Percentiles rank a stretch among this genome's conserved stretches.
Conservation (phyloP, 176 grass and related monocot species). For the Aegilops bicornis region DNA sequence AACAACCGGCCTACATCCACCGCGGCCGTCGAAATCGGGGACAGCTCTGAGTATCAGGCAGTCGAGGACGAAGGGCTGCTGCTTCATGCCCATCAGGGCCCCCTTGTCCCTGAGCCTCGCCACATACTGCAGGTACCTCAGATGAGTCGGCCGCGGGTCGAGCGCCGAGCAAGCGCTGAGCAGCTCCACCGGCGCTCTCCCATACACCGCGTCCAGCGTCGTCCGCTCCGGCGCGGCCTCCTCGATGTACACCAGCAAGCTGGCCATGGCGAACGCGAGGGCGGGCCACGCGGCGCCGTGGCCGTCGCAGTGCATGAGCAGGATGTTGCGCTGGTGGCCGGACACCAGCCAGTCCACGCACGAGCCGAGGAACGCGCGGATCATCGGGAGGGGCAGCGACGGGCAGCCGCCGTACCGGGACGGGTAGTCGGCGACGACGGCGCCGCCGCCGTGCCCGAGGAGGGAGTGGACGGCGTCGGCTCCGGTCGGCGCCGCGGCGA, state of each 20-base stretch:
- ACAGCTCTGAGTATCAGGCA: slow-evolving; percentile 55
- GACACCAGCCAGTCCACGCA: slow-evolving; percentile 46
- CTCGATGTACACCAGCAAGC: slow-evolving; percentile 41
- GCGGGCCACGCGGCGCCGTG: slow-evolving; percentile 18
- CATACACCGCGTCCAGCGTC: slow-evolving; percentile 46
- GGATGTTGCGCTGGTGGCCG: slow-evolving; percentile 37
- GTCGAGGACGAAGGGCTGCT: slow-evolving; percentile 40
- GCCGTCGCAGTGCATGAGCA: slow-evolving; percentile 59
- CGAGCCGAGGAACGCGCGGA: slow-evolving; percentile 36
- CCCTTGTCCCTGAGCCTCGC: slow-evolving; percentile 24
- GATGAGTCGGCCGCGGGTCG: slow-evolving; percentile 49
- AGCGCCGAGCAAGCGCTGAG: slow-evolving; percentile 18
- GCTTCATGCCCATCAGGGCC: background rate
- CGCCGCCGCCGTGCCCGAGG: slow-evolving; percentile 21
- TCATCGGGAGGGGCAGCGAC: slow-evolving; percentile 29
- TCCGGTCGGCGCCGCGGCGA: slow-evolving; percentile 26
- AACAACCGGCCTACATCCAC: slow-evolving; percentile 47
- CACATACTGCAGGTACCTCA: slow-evolving; percentile 63
- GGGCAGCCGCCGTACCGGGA: slow-evolving; percentile 34
- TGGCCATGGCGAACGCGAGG: slow-evolving; percentile 53
- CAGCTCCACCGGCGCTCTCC: slow-evolving; percentile 34
- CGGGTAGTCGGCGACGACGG: slow-evolving; percentile 38
- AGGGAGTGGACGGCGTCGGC: slow-evolving; percentile 21
- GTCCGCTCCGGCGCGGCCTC: slow-evolving; percentile 30
- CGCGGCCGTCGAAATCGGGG: slow-evolving; percentile 49